Percentiles rank a stretch among this genome's conserved stretches.
Conservation (phyloP, 306 rosid species). For the Quercus parvula region DNA sequence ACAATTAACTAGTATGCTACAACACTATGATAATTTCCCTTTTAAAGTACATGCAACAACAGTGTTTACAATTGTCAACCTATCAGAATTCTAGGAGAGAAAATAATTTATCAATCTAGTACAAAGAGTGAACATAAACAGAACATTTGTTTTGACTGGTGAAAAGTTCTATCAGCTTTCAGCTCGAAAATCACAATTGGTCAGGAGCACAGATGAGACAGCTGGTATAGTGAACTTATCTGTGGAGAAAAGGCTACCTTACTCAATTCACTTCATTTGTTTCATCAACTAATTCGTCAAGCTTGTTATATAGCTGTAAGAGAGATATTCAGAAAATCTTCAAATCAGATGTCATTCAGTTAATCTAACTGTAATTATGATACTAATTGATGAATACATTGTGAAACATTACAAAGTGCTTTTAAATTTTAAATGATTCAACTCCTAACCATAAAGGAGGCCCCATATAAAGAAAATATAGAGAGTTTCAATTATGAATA, state of each 20-base stretch:
- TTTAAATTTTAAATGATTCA: not conserved
- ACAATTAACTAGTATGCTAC: not conserved
- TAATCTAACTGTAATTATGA: not conserved
- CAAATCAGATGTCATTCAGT: not conserved
- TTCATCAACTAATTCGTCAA: not conserved
- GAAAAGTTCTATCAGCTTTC: not conserved
- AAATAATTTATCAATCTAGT: not conserved
- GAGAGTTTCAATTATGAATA: not conserved
- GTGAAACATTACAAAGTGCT: not conserved
- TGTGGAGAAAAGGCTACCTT: not conserved
- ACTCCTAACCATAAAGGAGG: not conserved
- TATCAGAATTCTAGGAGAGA: not conserved
- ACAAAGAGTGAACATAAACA: not conserved
- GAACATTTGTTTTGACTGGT: not conserved
- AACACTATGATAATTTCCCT: not conserved
- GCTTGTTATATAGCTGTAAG: not conserved
- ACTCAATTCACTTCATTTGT: not conserved
- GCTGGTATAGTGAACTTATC: not conserved
- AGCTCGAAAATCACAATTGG: not conserved
- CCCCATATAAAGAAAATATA: not conserved
- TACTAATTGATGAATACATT: not conserved
- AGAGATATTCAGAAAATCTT: not conserved
- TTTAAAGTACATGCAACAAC: no score
- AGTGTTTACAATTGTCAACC: not conserved
- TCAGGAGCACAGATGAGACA: not conserved